These are phyloP conservation scores for Candida glucosophila DNA, from an alignment of 1,139 yeast species.

Conservation along the genomic window DNA sequence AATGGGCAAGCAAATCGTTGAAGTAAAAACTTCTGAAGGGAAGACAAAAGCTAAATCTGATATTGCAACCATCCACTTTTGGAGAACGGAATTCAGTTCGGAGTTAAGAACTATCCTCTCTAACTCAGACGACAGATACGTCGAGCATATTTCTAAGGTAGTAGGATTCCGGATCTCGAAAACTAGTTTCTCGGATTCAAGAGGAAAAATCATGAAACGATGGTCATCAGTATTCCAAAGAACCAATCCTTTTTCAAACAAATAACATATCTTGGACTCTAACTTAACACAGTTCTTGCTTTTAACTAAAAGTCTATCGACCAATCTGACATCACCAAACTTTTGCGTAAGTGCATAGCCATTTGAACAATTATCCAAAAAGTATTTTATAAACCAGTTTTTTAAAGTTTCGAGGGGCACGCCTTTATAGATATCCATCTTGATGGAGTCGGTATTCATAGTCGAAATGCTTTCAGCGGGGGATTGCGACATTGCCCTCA, in stretches of 20 bases:
- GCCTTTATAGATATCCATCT: conserved; percentile 11
- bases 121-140: neutral
- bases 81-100: conserved; percentile 19
- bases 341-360: conserved; percentile 18
- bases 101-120: conserved; percentile 13
- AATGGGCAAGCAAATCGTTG: conserved; percentile 21
- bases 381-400: conserved; percentile 19
- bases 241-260: conserved; percentile 27
- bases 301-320: conserved; percentile 20
- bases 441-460: conserved; percentile 10
- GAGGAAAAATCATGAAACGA: conserved; percentile 8
- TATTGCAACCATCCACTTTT: conserved; percentile 39
- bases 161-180: conserved; percentile 13
- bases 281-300: conserved; percentile 8
- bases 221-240: conserved; percentile 10
- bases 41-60: conserved; percentile 24
- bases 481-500: too few species aligned
- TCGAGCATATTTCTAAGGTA: conserved; percentile 8
- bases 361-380: conserved; percentile 16
- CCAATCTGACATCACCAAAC: conserved; percentile 30
- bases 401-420: conserved; percentile 18
- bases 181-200: conserved; percentile 4
- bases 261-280: conserved; percentile 14
- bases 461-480: conserved; percentile 14
- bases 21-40: conserved; percentile 30